Conservation (phyloP, 2,329 filamentous ascomycete genomes). For the Acephala macrosclerotiorum region DNA sequence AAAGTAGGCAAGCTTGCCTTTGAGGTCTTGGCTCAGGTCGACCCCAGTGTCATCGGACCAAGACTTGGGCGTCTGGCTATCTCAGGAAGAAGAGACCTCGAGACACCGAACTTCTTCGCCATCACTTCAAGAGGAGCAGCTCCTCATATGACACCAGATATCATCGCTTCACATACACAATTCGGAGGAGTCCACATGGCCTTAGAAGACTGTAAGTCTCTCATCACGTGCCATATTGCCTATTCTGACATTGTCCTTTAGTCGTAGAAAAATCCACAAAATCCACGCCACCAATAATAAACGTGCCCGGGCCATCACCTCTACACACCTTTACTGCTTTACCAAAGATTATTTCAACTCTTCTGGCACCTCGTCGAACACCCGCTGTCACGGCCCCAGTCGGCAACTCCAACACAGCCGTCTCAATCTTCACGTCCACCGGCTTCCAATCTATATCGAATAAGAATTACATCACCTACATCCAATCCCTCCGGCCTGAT, state of each 20-base stretch:
- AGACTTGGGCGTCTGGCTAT: constrained; percentile 58
- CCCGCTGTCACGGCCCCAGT: constrained; percentile 77
- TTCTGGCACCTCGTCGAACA: constrained; percentile 80
- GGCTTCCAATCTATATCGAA: constrained; percentile 79
- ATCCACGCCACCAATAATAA: constrained; percentile 58
- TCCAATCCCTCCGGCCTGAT: constrained; percentile 79
- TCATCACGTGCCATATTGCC: constrained; percentile 23
- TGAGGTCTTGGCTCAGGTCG: constrained; percentile 33
- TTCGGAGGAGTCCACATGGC: constrained; percentile 79
- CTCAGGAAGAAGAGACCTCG: constrained; percentile 66
- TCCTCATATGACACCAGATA: constrained; percentile 90
- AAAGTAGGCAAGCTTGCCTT: constrained; percentile 31
- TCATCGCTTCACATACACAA: constrained; percentile 68
- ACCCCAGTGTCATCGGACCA: constrained; percentile 28
- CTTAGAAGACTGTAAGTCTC: constrained; percentile 86
- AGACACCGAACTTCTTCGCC: constrained; percentile 84
- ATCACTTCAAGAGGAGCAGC: constrained; percentile 84
- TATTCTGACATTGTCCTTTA: constrained; percentile 42
- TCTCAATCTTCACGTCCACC: constrained; percentile 85
- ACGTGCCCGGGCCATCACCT: constrained; percentile 50
- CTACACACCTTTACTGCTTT: constrained; percentile 82
- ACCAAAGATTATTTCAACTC: constrained; percentile 67
- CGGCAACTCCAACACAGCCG: constrained; percentile 72
- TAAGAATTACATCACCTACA: constrained; percentile 71
- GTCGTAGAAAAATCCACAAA: constrained; percentile 60